phyloP scores from a whole-genome alignment of 2,329 filamentous ascomycete genomes.

The Cytospora piceae region DNA sequence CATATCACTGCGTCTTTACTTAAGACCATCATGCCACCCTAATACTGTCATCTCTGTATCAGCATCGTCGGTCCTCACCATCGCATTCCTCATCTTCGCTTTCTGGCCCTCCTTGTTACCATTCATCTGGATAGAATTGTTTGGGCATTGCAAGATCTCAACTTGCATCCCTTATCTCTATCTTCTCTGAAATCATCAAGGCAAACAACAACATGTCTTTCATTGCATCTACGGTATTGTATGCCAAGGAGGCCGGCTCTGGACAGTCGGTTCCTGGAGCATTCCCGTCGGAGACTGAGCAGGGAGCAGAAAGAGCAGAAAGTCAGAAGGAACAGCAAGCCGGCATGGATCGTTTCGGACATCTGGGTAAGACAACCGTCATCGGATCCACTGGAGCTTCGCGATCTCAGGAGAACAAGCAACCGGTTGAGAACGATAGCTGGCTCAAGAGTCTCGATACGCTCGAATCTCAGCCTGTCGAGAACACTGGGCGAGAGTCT shows the following conservation, averaged over 20 bases:
- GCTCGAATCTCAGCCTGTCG: not conserved
- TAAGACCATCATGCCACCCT: not conserved
- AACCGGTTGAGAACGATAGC: not conserved
- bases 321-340: not conserved
- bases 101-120: not conserved
- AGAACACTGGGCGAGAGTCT: not conserved
- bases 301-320: not conserved
- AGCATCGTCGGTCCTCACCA: not conserved
- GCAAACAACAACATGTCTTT: not conserved
- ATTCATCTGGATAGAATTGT: not conserved
- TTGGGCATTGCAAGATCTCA: not conserved
- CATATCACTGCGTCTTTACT: not conserved
- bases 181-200: not conserved
- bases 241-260: not conserved
- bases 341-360: not conserved
- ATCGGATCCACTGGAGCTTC: not conserved
- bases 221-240: not conserved
- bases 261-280: not conserved
- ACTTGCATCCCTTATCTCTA: not conserved
- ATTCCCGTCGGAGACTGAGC: not conserved
- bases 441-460: not conserved
- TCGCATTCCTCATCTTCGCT: not conserved
- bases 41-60: not conserved
- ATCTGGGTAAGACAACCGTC: not conserved
- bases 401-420: not conserved